phyloP scores from a whole-genome alignment of 2,329 filamentous ascomycete species.

The Fusarium liriodendri region DNA sequence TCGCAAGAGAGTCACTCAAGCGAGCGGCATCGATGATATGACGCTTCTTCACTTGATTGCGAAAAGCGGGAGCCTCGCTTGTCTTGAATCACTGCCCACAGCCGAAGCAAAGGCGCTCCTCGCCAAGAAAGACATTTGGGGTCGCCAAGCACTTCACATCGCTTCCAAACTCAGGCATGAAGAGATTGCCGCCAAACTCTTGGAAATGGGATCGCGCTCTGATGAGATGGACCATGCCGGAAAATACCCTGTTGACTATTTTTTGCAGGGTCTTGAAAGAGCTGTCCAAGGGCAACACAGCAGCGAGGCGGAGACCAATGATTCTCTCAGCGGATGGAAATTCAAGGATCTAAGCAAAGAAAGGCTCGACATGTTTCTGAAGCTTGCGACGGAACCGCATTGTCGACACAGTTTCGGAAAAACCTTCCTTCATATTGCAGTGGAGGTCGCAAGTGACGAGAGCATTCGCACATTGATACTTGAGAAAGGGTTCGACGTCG shows the following conservation, averaged over 20 bases:
- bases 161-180: neutral
- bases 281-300: neutral
- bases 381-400: neutral
- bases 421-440: neutral
- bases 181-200: rapidly evolving
- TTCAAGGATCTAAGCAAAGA: neutral
- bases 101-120: neutral
- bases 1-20: neutral
- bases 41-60: neutral
- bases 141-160: neutral
- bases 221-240: neutral
- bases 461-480: neutral
- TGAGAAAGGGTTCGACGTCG: neutral
- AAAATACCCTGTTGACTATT: neutral
- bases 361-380: neutral
- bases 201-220: neutral
- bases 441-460: neutral
- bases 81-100: neutral
- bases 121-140: neutral
- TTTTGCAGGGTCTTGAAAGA: rapidly evolving
- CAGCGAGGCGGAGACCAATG: neutral
- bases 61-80: neutral
- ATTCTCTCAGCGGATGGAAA: rapidly evolving
- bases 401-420: neutral
- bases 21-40: neutral